Evolutionary conservation across 2,329 filamentous ascomycete species (phyloP).

Genomic region (Didymella keratinophila): DNA sequence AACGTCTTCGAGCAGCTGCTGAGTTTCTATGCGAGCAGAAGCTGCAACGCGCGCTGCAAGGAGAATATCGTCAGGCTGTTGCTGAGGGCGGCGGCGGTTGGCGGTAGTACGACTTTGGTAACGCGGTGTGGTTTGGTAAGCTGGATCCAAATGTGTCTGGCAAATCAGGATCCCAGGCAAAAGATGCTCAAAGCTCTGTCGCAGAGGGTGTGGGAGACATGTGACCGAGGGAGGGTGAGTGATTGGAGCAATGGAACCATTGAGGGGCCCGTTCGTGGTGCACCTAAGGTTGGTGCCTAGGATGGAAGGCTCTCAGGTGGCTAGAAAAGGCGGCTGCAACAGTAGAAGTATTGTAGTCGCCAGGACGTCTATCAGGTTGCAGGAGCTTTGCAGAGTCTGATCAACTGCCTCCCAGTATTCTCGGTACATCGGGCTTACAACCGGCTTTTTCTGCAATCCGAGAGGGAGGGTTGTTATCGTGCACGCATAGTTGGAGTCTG

Average conservation of each 20-base stretch:
- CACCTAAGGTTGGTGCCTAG: constrained; percentile 4
- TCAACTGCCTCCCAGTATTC: too few relatives aligned
- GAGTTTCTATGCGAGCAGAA: constrained; percentile 72
- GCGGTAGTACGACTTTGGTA: constrained; percentile 79
- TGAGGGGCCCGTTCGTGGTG: constrained; percentile 21
- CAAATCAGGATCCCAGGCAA: constrained; percentile 57
- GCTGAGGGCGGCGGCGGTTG: constrained; percentile 72
- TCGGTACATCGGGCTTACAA: too few relatives aligned
- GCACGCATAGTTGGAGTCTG: constrained; percentile 7
- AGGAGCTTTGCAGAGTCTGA: too few relatives aligned
- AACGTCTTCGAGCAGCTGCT: constrained; percentile 79
- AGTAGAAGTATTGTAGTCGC: too few relatives aligned
- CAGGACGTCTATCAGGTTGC: too few relatives aligned
- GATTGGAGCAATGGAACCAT: constrained; percentile 67
- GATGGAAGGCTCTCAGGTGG: too few relatives aligned
- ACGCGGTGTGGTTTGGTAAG: constrained; percentile 77
- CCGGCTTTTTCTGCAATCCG: too few relatives aligned
- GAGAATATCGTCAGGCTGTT: constrained; percentile 69
- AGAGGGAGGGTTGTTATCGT: neutral
- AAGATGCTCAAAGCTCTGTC: constrained; percentile 64
- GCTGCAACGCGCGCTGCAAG: constrained; percentile 66
- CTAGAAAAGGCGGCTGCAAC: too few relatives aligned
- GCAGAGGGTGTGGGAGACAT: constrained; percentile 67
- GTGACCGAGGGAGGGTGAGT: constrained; percentile 70
- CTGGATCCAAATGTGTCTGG: constrained; percentile 73